Conservation (phyloP, 345 rosid genomes). For the Carallia brachiata region DNA sequence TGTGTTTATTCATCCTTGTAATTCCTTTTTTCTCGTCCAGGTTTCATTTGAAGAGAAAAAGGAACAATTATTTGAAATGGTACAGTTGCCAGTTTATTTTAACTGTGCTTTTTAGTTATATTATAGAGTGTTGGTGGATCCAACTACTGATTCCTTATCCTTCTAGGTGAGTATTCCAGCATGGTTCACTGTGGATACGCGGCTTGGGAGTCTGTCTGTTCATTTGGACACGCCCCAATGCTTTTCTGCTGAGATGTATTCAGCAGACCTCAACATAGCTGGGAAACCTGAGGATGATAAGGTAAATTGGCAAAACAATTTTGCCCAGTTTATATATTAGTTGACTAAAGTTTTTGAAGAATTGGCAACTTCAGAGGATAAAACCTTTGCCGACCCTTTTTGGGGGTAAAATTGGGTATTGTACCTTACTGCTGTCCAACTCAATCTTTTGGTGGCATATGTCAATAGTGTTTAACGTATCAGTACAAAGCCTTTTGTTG, state of each 20-base stretch:
- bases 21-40: constrained; percentile 34
- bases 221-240: constrained; percentile 99
- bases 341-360: constrained; percentile 6
- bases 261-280: constrained; percentile 81
- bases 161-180: constrained; percentile 96
- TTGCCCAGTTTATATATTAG: background rate
- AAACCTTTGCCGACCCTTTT: no score
- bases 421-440: no score
- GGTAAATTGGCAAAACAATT: constrained; percentile 38
- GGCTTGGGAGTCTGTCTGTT: constrained; percentile 92
- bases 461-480: no score
- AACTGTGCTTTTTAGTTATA: background rate
- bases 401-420: no score
- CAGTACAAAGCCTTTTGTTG: no score
- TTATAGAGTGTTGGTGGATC: constrained; percentile 6
- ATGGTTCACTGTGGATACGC: constrained; percentile 92
- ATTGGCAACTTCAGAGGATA: no score
- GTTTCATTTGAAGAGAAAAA: constrained; percentile 87
- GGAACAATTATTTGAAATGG: constrained; percentile 96
- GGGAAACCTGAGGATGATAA: constrained; percentile 99
- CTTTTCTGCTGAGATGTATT: constrained; percentile 98
- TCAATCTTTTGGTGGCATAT: no score
- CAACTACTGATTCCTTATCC: constrained; percentile 19
- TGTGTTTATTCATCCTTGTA: constrained; percentile 3
- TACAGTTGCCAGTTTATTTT: constrained; percentile 23